These are phyloP conservation scores for Amanita pallidorosea DNA, from an alignment of 768 basidiomycete species.

Conservation along the genomic window DNA sequence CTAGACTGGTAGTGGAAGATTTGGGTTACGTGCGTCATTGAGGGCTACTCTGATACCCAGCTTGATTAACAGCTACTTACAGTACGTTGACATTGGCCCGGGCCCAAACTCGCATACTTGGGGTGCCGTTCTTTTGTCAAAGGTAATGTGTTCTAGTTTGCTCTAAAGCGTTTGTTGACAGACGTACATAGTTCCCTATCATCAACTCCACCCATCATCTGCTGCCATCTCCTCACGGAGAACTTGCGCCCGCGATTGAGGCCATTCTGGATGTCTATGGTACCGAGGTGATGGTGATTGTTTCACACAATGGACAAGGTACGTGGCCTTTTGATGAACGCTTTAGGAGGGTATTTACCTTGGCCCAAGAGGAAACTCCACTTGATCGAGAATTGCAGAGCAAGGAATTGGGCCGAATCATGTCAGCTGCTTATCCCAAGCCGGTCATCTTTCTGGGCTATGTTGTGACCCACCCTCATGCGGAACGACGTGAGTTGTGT, in stretches of 20 bases:
- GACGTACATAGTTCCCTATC: slow-evolving; percentile 64
- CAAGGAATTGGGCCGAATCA: slow-evolving; percentile 68
- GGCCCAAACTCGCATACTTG: slow-evolving; percentile 85
- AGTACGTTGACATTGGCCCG: slow-evolving; percentile 86
- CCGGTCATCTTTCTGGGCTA: slow-evolving; percentile 80
- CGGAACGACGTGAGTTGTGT: slow-evolving; percentile 44
- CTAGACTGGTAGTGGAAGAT: slow-evolving; percentile 67
- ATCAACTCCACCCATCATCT: slow-evolving; percentile 79
- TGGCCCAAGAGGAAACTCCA: slow-evolving; percentile 64
- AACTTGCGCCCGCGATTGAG: slow-evolving; percentile 85
- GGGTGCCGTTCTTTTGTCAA: slow-evolving; percentile 76
- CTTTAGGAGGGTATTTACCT: background rate
- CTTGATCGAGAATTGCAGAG: slow-evolving; percentile 85
- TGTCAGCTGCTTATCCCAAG: slow-evolving; percentile 54
- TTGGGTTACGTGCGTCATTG: slow-evolving; percentile 58
- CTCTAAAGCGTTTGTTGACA: background rate
- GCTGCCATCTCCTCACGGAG: slow-evolving; percentile 76
- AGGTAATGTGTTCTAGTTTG: slow-evolving; percentile 27
- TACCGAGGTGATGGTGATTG: slow-evolving; percentile 69
- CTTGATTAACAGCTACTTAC: background rate
- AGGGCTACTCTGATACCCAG: background rate
- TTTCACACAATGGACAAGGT: slow-evolving; percentile 91
- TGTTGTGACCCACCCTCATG: slow-evolving; percentile 63
- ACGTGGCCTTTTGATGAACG: background rate
- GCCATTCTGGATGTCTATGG: slow-evolving; percentile 76